Conservation (phyloP, 108 stramenopile genomes). For the Bacterosira constricta region DNA sequence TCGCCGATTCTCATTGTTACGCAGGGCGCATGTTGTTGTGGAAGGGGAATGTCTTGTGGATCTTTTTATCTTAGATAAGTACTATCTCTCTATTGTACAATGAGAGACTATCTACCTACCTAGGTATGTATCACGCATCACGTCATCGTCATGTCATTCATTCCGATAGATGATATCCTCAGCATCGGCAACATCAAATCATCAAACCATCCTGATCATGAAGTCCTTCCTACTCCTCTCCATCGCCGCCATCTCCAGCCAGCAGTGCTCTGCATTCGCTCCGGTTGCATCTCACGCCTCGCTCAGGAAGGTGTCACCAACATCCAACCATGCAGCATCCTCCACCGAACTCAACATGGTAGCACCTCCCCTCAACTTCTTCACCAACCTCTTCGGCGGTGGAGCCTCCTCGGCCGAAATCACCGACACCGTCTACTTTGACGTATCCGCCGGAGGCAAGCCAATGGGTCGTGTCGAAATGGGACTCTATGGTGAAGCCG, state of each 20-base stretch:
- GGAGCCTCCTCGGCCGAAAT: slow-evolving; percentile 75
- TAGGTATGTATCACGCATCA: too few species aligned
- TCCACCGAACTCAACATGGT: neutral
- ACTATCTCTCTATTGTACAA: too few species aligned
- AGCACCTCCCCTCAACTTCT: slow-evolving; percentile 31
- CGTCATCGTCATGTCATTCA: too few species aligned
- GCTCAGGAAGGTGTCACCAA: too few species aligned
- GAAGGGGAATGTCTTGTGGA: too few species aligned
- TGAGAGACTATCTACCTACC: too few species aligned
- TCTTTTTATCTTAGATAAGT: too few species aligned
- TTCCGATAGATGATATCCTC: too few species aligned
- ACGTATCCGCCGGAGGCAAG: slow-evolving; percentile 78
- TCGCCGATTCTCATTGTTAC: too few species aligned
- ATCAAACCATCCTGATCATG: slow-evolving; percentile 3
- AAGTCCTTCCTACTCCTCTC: slow-evolving; percentile 11
- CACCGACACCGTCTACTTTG: slow-evolving; percentile 92
- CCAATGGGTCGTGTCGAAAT: slow-evolving; percentile 84
- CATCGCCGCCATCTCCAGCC: slow-evolving; percentile 10
- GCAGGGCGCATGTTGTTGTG: too few species aligned
- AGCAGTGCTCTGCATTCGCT: slow-evolving; percentile 12
- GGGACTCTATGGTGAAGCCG: slow-evolving; percentile 85
- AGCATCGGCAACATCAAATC: too few species aligned
- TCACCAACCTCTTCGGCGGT: slow-evolving; percentile 41
- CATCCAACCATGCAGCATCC: neutral
- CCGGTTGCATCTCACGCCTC: neutral